Conservation (phyloP, 208 protist genomes). For the Jaenimonas drosophilae region DNA sequence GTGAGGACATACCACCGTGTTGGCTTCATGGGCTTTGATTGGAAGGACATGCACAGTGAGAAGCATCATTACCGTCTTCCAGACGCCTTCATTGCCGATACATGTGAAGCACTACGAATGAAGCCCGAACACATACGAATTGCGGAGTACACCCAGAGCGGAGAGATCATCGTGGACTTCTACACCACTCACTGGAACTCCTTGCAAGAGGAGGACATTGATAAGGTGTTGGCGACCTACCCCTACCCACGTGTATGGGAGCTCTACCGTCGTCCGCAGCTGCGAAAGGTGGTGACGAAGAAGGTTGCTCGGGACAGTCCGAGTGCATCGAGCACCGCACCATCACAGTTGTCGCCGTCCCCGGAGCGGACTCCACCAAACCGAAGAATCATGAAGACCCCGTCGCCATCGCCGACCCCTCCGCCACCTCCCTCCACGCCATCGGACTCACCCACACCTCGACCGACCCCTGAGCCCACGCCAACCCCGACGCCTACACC, state of each 20-base stretch:
- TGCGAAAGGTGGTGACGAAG: too few species aligned
- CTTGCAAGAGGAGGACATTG: constrained; percentile 6
- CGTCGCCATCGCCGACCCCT: too few species aligned
- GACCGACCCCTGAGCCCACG: too few species aligned
- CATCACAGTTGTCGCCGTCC: too few species aligned
- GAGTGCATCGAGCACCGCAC: too few species aligned
- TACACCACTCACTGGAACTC: constrained; percentile 4
- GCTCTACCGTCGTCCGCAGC: constrained; percentile 2
- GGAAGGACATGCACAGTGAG: too few species aligned
- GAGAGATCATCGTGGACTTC: constrained; percentile 11
- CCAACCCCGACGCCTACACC: too few species aligned
- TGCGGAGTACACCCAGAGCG: not conserved
- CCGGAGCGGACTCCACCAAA: too few species aligned
- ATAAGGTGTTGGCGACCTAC: constrained; percentile 1
- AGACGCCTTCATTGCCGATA: constrained; percentile 8
- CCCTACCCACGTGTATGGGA: constrained; percentile 8
- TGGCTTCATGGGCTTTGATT: constrained; percentile 12
- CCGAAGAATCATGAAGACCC: too few species aligned
- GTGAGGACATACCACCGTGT: constrained; percentile 17
- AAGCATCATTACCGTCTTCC: constrained; percentile 1
- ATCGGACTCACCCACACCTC: too few species aligned
- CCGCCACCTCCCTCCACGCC: too few species aligned
- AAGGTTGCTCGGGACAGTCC: too few species aligned
- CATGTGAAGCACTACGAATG: constrained; percentile 6
- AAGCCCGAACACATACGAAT: constrained; percentile 4